phyloP scores from a whole-genome alignment of 495 filamentous ascomycete genomes.

The Ramalina intermedia region DNA sequence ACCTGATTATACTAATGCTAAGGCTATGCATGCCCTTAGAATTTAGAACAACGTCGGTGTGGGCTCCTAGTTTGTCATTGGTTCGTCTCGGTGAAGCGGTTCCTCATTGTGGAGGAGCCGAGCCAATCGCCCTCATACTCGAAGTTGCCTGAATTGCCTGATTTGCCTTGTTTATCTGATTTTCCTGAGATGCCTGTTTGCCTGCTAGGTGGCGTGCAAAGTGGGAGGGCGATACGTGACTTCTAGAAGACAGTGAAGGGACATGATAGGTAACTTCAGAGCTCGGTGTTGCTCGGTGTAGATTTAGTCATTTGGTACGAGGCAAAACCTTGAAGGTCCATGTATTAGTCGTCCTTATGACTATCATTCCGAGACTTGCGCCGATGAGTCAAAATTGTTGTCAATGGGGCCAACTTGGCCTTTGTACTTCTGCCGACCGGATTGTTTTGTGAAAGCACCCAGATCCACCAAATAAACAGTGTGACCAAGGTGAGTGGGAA shows the following conservation, averaged over 20 bases:
- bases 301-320: too few species aligned
- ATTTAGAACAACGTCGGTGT: background rate
- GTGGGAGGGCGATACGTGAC: too few species aligned
- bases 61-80: background rate
- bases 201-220: too few species aligned
- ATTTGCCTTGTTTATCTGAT: too few species aligned
- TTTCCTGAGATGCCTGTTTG: too few species aligned
- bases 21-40: too few species aligned
- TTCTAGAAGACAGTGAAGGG: too few species aligned
- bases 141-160: background rate
- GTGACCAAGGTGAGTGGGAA: conserved; percentile 22
- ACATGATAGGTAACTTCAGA: too few species aligned
- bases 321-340: too few species aligned
- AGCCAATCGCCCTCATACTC: background rate
- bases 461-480: conserved; percentile 18
- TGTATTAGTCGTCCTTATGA: too few species aligned
- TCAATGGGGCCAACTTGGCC: background rate
- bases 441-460: conserved; percentile 10
- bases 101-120: background rate
- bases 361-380: too few species aligned
- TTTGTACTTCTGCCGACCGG: background rate
- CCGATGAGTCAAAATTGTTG: background rate
- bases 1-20: background rate
- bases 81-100: background rate
- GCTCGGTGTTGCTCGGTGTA: too few species aligned